A percentile compares a stretch with the other conserved stretches of the same genome.
These are phyloP conservation scores for Cercophora newfieldiana DNA, from an alignment of 495 filamentous ascomycete species.

Conservation along the genomic window DNA sequence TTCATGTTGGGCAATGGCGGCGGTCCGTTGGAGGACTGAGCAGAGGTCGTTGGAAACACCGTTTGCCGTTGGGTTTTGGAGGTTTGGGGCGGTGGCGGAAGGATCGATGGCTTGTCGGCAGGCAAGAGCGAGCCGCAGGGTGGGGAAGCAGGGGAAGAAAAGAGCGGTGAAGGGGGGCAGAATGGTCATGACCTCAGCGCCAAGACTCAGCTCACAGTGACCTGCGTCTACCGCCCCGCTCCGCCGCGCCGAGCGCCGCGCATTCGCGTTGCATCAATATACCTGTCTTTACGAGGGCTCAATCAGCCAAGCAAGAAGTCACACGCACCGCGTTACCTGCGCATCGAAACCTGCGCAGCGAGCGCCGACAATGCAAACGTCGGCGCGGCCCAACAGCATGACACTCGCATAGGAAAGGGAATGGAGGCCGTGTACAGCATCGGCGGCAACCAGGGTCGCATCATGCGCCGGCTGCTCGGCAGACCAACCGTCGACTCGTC, in stretches of 20 bases:
- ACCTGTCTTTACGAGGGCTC: not conserved
- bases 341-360: not conserved
- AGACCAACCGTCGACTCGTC: constrained; percentile 40
- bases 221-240: no score
- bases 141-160: not conserved
- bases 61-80: not conserved
- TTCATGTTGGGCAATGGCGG: constrained; percentile 35
- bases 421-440: constrained; percentile 34
- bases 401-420: not conserved
- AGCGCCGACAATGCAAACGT: not conserved
- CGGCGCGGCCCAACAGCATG: not conserved
- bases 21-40: not conserved
- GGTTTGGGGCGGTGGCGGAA: not conserved
- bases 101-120: not conserved
- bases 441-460: constrained; percentile 48
- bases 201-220: not conserved
- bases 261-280: not conserved
- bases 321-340: not conserved
- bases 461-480: constrained; percentile 55
- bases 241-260: not conserved
- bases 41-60: not conserved
- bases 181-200: constrained; percentile 1
- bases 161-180: constrained; percentile 6
- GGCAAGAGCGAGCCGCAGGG: constrained; percentile 1
- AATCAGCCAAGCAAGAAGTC: not conserved